A percentile compares a stretch with the other conserved stretches of the same genome.
phyloP scores from a whole-genome alignment of 2,329 filamentous ascomycete species.

The Endoconidiophora polonica region DNA sequence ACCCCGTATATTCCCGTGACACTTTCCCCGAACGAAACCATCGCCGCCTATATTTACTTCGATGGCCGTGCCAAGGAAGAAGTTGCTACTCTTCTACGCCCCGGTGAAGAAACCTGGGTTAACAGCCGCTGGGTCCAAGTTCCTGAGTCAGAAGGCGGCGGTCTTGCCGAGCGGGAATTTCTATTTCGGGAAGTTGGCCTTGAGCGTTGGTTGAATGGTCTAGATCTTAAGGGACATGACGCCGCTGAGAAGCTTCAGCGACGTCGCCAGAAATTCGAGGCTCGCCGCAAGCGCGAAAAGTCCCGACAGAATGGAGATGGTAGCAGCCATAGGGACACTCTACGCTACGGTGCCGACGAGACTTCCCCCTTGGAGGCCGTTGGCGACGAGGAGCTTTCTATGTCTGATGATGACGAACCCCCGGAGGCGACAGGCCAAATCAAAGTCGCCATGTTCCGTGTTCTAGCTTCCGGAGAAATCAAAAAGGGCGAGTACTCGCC shows the following conservation, averaged over 20 bases:
- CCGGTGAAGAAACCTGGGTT: conserved; percentile 97
- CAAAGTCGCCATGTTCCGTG: conserved; percentile 91
- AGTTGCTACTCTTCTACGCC: conserved; percentile 79
- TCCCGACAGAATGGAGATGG: conserved; percentile 9
- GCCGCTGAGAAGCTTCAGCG: conserved; percentile 80
- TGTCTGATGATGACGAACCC: conserved; percentile 71
- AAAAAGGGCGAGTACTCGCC: conserved; percentile 97
- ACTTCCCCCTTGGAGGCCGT: conserved; percentile 56
- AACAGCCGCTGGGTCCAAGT: conserved; percentile 97
- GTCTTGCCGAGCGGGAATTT: conserved; percentile 89
- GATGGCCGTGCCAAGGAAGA: conserved; percentile 91
- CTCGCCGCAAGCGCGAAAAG: conserved; percentile 45
- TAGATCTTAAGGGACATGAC: conserved; percentile 88
- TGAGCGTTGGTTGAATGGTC: conserved; percentile 88
- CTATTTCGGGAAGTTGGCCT: conserved; percentile 92
- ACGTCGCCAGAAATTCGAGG: conserved; percentile 64
- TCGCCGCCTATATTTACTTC: conserved; percentile 98
- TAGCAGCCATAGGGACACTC: conserved; percentile 31
- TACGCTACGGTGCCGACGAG: conserved; percentile 67
- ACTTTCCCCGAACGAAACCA: conserved; percentile 84
- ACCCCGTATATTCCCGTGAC: conserved; percentile 85
- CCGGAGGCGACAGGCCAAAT: conserved; percentile 94
- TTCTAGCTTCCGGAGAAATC: conserved; percentile 88
- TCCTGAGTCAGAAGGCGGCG: conserved; percentile 76
- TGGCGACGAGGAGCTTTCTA: conserved; percentile 54